Conservation (phyloP, 257 asterid species). For the Coffea canephora region DNA sequence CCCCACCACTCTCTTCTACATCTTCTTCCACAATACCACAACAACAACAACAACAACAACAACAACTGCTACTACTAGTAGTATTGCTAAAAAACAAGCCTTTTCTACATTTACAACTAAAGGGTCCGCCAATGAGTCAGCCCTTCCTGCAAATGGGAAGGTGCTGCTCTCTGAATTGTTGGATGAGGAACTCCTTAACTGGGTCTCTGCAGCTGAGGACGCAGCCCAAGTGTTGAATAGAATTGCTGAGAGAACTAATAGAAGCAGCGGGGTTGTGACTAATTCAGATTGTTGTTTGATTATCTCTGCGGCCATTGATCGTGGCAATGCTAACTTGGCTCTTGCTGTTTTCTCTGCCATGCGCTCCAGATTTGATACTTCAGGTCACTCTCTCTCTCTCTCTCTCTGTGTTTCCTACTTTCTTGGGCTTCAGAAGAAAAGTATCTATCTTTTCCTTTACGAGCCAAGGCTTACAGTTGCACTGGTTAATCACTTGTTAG, state of each 20-base stretch:
- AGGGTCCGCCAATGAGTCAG: slow-evolving; percentile 26
- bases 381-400: slow-evolving; percentile 36
- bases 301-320: slow-evolving; percentile 71
- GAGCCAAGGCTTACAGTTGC: background rate
- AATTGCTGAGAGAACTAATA: slow-evolving; percentile 42
- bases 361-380: slow-evolving; percentile 68
- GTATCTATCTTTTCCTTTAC: background rate
- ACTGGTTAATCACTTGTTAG: background rate
- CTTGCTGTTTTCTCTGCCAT: slow-evolving; percentile 80
- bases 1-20: slow-evolving; percentile 19
- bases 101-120: slow-evolving; percentile 21
- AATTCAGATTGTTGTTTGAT: slow-evolving; percentile 57
- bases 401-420: background rate
- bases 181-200: slow-evolving; percentile 46
- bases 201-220: slow-evolving; percentile 55
- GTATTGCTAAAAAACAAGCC: slow-evolving; percentile 4
- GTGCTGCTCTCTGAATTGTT: slow-evolving; percentile 40
- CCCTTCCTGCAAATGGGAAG: background rate
- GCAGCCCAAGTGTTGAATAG: slow-evolving; percentile 49
- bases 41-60: too few relatives aligned
- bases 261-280: slow-evolving; percentile 47
- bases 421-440: too few relatives aligned
- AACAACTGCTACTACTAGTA: background rate
- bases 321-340: slow-evolving; percentile 87
- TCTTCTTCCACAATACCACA: slow-evolving; percentile 30